Evolutionary conservation across 768 basidiomycete genomes (phyloP).

Genomic region (Russula sp.): DNA sequence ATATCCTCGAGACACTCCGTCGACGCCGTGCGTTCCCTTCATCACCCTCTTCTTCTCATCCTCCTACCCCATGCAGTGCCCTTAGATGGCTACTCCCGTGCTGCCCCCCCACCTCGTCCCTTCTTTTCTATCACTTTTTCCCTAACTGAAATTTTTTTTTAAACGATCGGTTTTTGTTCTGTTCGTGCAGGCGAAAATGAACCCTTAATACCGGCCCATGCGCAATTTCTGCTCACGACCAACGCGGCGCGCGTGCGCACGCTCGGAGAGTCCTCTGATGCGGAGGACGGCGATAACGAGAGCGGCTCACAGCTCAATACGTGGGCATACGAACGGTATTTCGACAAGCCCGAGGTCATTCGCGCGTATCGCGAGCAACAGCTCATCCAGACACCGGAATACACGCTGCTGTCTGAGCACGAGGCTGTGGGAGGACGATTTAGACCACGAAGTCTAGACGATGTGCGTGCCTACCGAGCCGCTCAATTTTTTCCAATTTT

Average conservation of each 20-base stretch:
- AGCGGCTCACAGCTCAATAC: conserved; percentile 47
- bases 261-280: conserved; percentile 35
- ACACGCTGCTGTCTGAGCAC: conserved; percentile 46
- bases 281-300: conserved; percentile 38
- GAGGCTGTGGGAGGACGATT: conserved; percentile 64
- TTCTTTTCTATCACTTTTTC: neutral
- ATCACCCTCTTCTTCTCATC: neutral
- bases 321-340: conserved; percentile 66
- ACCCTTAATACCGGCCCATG: conserved; percentile 62
- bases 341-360: conserved; percentile 74
- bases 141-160: neutral
- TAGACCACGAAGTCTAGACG: conserved; percentile 63
- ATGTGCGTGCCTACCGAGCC: conserved; percentile 50
- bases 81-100: neutral
- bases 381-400: conserved; percentile 78
- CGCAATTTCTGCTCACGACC: conserved; percentile 72
- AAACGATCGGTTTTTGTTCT: neutral
- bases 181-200: conserved; percentile 62
- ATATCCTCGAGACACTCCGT: conserved; percentile 80
- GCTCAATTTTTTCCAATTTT: neutral
- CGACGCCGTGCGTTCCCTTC: conserved; percentile 58
- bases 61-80: neutral
- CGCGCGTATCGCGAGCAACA: conserved; percentile 65
- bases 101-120: neutral
- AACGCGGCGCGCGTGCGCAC: conserved; percentile 51